Conservation (phyloP, 352 stramenopile genomes). For the Globisporangium yorkense region DNA sequence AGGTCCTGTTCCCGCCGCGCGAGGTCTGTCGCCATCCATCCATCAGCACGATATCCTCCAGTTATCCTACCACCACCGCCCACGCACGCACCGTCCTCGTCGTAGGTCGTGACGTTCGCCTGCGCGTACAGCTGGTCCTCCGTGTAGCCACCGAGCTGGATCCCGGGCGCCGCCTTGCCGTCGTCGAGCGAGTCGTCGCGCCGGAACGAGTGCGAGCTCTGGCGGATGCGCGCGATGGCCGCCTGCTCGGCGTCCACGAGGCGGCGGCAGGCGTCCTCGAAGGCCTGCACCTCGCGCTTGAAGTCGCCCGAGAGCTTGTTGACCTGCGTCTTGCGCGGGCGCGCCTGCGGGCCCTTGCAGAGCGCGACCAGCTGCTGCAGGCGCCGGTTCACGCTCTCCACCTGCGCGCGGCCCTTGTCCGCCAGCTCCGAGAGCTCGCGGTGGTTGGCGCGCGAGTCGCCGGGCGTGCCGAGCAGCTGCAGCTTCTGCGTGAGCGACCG, state of each 20-base stretch:
- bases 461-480: constrained; percentile 44
- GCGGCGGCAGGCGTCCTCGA: constrained; percentile 46
- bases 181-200: constrained; percentile 24
- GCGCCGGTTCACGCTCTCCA: constrained; percentile 47
- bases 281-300: constrained; percentile 55
- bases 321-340: constrained; percentile 44
- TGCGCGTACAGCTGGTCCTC: constrained; percentile 68
- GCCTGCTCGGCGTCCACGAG: constrained; percentile 39
- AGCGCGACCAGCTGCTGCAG: constrained; percentile 37
- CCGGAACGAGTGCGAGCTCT: constrained; percentile 42
- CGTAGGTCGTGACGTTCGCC: constrained; percentile 52
- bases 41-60: not conserved
- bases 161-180: constrained; percentile 9
- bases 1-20: constrained; percentile 59
- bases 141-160: constrained; percentile 49
- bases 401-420: constrained; percentile 53
- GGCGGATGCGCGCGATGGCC: constrained; percentile 43
- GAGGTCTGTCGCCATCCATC: constrained; percentile 26
- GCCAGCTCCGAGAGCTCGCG: constrained; percentile 54
- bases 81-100: constrained; percentile 43
- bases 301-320: constrained; percentile 57
- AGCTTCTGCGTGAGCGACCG: constrained; percentile 58
- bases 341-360: constrained; percentile 22
- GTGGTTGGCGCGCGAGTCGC: constrained; percentile 57
- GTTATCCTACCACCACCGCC: not conserved